These are phyloP conservation scores for Sedum album DNA, from an alignment of 164 flowering plant species.

Conservation along the genomic window DNA sequence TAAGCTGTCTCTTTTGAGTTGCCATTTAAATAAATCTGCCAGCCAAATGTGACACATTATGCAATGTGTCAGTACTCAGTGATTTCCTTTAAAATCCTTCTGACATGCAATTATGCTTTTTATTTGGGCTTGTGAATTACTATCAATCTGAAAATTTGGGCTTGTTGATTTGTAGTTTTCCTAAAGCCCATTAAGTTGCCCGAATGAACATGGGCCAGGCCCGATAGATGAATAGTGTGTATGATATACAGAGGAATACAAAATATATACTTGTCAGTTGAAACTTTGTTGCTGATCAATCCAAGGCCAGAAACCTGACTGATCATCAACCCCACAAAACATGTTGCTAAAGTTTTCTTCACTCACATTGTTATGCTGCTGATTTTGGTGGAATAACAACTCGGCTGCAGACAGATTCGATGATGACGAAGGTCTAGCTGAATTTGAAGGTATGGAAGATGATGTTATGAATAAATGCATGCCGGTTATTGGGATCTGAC, in stretches of 20 bases:
- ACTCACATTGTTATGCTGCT: neutral
- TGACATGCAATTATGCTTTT: neutral
- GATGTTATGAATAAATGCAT: neutral
- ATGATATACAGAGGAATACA: too few species aligned
- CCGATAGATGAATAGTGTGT: too few species aligned
- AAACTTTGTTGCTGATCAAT: neutral
- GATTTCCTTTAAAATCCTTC: neutral
- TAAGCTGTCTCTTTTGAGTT: constrained; percentile 6
- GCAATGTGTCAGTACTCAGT: neutral
- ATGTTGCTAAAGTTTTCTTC: neutral
- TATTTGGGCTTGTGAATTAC: too few species aligned
- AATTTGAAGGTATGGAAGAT: neutral
- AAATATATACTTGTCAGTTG: neutral
- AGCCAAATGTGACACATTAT: neutral
- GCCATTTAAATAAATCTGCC: neutral
- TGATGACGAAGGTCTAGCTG: neutral
- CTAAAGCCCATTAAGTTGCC: too few species aligned
- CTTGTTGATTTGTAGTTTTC: too few species aligned
- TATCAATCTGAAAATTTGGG: too few species aligned
- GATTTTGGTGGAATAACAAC: neutral
- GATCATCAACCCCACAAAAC: neutral
- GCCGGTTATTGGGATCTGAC: neutral
- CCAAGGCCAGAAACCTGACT: neutral
- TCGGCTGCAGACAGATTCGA: neutral
- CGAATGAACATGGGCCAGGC: too few species aligned